Conservation (phyloP, 2,329 filamentous ascomycete species). For the Aspergillus pseudoviridinutans region DNA sequence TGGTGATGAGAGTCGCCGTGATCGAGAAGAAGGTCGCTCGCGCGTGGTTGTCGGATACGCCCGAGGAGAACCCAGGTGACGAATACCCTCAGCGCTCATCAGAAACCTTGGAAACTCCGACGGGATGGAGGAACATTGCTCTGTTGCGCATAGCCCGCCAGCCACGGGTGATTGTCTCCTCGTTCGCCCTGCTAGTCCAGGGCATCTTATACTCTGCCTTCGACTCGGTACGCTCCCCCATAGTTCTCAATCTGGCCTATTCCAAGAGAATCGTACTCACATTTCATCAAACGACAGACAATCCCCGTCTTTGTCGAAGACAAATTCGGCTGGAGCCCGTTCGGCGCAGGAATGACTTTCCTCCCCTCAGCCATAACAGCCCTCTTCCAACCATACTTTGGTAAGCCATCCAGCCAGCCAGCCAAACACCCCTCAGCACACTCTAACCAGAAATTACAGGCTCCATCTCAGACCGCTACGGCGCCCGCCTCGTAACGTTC, state of each 20-base stretch:
- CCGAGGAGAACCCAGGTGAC: neutral
- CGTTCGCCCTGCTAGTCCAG: slow-evolving; percentile 52
- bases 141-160: slow-evolving; percentile 27
- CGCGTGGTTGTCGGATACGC: slow-evolving; percentile 15
- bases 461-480: slow-evolving; percentile 52
- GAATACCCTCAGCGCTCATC: slow-evolving; percentile 30
- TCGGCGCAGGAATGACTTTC: slow-evolving; percentile 56
- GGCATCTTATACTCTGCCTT: slow-evolving; percentile 50
- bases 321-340: slow-evolving; percentile 53
- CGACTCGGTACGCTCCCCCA: slow-evolving; percentile 37
- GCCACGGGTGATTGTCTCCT: slow-evolving; percentile 53
- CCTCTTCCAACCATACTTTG: slow-evolving; percentile 57
- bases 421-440: neutral
- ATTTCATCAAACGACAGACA: slow-evolving; percentile 12
- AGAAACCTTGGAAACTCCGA: slow-evolving; percentile 35
- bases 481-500: slow-evolving; percentile 59
- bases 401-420: slow-evolving; percentile 7
- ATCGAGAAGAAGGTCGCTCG: slow-evolving; percentile 60
- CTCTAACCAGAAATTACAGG: slow-evolving; percentile 33
- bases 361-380: slow-evolving; percentile 58
- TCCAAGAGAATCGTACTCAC: slow-evolving; percentile 7
- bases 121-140: slow-evolving; percentile 5
- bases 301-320: slow-evolving; percentile 54
- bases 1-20: slow-evolving; percentile 56
- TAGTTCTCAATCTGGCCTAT: slow-evolving; percentile 12